Evolutionary conservation across 768 basidiomycete species (phyloP), one percentile per base, ranked within the genome.

Genomic region (Suillus spraguei): DNA sequence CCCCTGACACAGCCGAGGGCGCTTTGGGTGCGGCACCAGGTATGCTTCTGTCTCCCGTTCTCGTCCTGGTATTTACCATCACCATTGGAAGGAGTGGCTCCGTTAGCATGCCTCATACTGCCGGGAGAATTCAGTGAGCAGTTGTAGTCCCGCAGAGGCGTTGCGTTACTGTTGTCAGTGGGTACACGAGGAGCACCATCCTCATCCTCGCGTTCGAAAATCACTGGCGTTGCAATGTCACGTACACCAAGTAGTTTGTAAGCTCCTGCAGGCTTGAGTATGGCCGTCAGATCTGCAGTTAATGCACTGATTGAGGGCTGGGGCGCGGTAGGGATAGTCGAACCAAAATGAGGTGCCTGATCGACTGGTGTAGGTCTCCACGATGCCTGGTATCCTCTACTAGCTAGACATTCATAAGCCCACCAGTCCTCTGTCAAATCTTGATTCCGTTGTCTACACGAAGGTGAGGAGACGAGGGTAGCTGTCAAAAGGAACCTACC

Each of bases 401-500:
- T 53, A 80, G 71, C 73, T 97, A 94, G 24, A 91, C 79, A 65
- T 98, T 94, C 60, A 97, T 72, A n/a, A 98, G 84, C 1, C 87
- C 83, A 9, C 97, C 96, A 0, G 87, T 83, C 74, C 93, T 95
- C 74, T 96, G 94, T 91, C 91, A 98, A 65, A 99, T 83, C 80
- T 96, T 97, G 76, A 99, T 87, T 2, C 95, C 95, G 68, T 98
- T 98, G 79, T 99, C 97, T 64, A 99, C 97, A 44, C 97, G 87
- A 53, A 99, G 79, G 24, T 96, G 87, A 0, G 97, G 97, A n/a
- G 92, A 95, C n/a, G n/a, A 98, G 85, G 0, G 94, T 97, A 3
- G 95, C 95, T 9, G 96, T 97, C 68, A 99, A 81, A 28, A 99
- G 85, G 81, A 90, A 96, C 47, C 91, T 87, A 13, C 96, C 97